These are phyloP conservation scores for Populus ilicifolia DNA, from an alignment of 345 rosid species.

Conservation along the genomic window DNA sequence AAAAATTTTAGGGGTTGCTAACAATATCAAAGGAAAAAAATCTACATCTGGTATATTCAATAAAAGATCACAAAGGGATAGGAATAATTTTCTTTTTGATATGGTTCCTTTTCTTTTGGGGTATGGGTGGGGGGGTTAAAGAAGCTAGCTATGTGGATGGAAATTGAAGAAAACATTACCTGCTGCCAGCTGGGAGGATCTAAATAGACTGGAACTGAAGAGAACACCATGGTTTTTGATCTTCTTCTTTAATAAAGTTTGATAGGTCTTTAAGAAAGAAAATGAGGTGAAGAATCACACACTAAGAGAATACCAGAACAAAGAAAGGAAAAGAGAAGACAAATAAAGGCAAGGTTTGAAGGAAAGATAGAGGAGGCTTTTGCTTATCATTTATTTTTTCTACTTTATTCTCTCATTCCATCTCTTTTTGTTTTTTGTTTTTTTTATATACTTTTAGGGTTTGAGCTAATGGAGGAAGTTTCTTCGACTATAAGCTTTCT, in stretches of 20 bases:
- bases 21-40: conserved; percentile 16
- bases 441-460: conserved; percentile 51
- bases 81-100: conserved; percentile 49
- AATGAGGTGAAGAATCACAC: conserved; percentile 65
- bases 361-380: conserved; percentile 28
- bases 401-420: conserved; percentile 31
- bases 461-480: conserved; percentile 46
- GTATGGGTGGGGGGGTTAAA: background rate
- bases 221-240: conserved; percentile 55
- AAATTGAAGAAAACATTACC: conserved; percentile 42
- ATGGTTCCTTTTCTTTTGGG: conserved; percentile 11
- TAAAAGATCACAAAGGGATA: conserved; percentile 44
- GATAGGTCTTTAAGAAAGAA: conserved; percentile 53
- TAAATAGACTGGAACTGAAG: conserved; percentile 61
- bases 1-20: background rate
- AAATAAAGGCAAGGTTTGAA: conserved; percentile 18
- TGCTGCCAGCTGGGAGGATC: conserved; percentile 74
- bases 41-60: conserved; percentile 43
- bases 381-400: conserved; percentile 17
- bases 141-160: conserved; percentile 14
- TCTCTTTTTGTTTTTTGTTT: conserved; percentile 40
- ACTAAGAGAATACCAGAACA: conserved; percentile 41
- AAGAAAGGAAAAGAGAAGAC: conserved; percentile 35
- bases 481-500: conserved; percentile 60
- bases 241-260: conserved; percentile 55